phyloP scores from a whole-genome alignment of 202 grass and related monocot genomes.

The Dendrocalamus latiflorus region DNA sequence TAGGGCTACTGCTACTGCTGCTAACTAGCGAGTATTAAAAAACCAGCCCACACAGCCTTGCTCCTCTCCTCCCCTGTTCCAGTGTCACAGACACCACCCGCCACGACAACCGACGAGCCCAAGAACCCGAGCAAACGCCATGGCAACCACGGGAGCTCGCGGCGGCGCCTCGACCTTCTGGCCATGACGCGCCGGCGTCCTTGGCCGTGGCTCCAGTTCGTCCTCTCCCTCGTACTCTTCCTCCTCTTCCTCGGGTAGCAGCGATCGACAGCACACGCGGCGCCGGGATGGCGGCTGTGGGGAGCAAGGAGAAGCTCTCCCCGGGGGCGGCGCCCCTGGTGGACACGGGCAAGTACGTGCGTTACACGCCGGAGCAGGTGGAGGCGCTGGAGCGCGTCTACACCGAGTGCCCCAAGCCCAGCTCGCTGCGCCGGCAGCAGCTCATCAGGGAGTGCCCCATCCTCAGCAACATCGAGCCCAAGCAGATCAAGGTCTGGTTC shows the following conservation, averaged over 20 bases:
- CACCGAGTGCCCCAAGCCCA: slow-evolving; percentile 95
- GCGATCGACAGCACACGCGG: neutral
- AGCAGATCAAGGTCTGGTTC: slow-evolving; percentile 99
- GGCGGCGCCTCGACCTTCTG: neutral
- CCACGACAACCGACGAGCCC: neutral
- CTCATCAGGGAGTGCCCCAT: slow-evolving; percentile 86
- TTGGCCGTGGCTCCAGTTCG: neutral
- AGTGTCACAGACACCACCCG: neutral
- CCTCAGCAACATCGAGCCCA: slow-evolving; percentile 85
- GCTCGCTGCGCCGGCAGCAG: slow-evolving; percentile 85
- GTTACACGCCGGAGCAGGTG: slow-evolving; percentile 97
- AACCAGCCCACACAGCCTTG: neutral
- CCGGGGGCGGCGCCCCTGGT: slow-evolving; percentile 45
- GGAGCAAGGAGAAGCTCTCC: slow-evolving; percentile 33
- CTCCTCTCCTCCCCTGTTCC: neutral
- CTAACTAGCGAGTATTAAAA: neutral
- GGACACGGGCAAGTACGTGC: slow-evolving; percentile 87
- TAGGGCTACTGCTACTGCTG: neutral
- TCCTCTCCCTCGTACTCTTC: neutral
- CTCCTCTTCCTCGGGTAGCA: neutral
- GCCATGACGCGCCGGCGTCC: slow-evolving; percentile 25
- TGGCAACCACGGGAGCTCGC: slow-evolving; percentile 4
- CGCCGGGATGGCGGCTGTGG: slow-evolving; percentile 22
- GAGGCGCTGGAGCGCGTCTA: slow-evolving; percentile 95
- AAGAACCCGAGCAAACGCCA: too few species aligned